Conservation (phyloP, 495 filamentous ascomycete genomes). For the Aspergillus mulundensis region DNA sequence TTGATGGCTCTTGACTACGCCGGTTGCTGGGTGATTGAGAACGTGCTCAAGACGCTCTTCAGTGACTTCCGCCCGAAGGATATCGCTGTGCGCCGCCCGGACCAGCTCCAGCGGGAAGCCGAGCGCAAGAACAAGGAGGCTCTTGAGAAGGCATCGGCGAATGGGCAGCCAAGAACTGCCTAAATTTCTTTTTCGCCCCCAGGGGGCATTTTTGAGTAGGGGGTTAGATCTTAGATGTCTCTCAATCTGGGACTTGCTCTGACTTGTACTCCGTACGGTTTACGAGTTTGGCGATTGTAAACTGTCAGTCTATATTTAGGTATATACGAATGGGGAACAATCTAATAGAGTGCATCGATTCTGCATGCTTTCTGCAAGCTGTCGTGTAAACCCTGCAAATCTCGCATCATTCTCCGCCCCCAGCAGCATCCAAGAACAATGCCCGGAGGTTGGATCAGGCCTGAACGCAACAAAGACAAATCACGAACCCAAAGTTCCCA, state of each 20-base stretch:
- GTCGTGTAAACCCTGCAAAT: not conserved
- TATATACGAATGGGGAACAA: constrained; percentile 2
- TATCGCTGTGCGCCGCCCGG: constrained; percentile 79
- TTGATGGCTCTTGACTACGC: constrained; percentile 87
- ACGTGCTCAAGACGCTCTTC: constrained; percentile 78
- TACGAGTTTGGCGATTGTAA: constrained; percentile 2
- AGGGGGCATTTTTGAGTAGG: constrained; percentile 17
- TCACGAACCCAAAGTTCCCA: no score
- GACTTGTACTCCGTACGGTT: no score
- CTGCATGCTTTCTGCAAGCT: not conserved
- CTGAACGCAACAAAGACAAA: no score
- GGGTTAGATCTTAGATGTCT: constrained; percentile 18
- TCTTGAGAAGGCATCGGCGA: constrained; percentile 38
- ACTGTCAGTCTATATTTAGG: not conserved
- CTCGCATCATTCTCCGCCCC: no score
- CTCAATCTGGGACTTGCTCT: constrained; percentile 4
- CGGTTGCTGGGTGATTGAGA: constrained; percentile 86
- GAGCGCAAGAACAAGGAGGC: constrained; percentile 61
- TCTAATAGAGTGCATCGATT: not conserved
- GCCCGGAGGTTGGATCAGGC: not conserved
- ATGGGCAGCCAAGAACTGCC: constrained; percentile 42
- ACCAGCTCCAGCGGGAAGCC: constrained; percentile 79
- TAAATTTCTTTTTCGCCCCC: constrained; percentile 17
- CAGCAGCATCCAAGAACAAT: no score
- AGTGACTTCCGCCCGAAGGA: constrained; percentile 93